Evolutionary conservation across 2,329 filamentous ascomycete genomes (phyloP), one percentile per base, ranked within the genome.

Genomic region (Fusarium hainanense): DNA sequence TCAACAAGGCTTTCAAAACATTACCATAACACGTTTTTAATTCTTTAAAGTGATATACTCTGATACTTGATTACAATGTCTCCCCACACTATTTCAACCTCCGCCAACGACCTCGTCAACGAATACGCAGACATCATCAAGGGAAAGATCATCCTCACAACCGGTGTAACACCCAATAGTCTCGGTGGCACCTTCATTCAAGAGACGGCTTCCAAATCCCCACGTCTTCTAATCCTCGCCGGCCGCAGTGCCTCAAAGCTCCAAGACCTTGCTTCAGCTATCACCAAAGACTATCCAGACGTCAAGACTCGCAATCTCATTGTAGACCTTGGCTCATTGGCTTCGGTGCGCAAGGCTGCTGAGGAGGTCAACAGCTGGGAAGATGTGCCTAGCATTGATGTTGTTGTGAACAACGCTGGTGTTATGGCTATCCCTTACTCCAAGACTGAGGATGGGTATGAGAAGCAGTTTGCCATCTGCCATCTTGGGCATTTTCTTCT

Each of bases 401-500:
- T 82, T 7, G 57, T 84, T 13, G 77, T 84, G 13, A 84, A 84
- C 58, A 82, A 81, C 58, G 82, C 82, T 0, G 82, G 77, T 5
- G 76, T 84, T 50, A 84, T 84, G 82, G 81, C 76, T 3, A 54
- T 77, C 4, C 69, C 73, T 1, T 77, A 71, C 16, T 63, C 62
- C 2, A 60, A 73, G 10, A 79, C 79, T 0, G 63, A 66, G 0
- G 82, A 85, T 46, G 81, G 82, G 0, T 70, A 79, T 41, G 84
- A 83, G 74, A 74, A 75, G 55, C 82, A 84, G 58, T 81, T 86
- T 50, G 81, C 78, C 0, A 80, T 79, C 4, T 85, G 84, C 52
- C 81, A 86, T 54, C 52, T 86, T 8, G 81, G 79, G 0, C 84
- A 84, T 69, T 86, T 82, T 50, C 76, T 85, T 4, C 76, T 86